Evolutionary conservation across 805 yeast species (phyloP), one percentile per base, ranked within the genome.

Genomic region (Candida sithepensis): DNA sequence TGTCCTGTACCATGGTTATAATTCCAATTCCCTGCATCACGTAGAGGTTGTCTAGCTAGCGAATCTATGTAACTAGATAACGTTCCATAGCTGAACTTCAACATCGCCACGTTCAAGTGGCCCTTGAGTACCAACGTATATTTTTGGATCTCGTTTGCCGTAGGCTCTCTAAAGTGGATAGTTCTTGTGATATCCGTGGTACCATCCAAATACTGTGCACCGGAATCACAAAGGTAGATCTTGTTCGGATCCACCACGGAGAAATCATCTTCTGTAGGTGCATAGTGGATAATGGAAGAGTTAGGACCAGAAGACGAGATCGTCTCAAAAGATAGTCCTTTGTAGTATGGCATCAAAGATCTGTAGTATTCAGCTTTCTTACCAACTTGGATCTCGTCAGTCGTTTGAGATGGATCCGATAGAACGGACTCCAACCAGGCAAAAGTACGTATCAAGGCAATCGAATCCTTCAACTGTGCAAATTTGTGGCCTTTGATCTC

Each of bases 1-100:
- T 94, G 99, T 2, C 98, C 97, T 0, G 98, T 89, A 9, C 99
- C 98, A 66, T 94, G 99, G 53, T 84, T 79, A 64, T 87, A 94
- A 63, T 88, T 94, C 42, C 88, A 71, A 18, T 34, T 34, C 0
- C 98, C 98, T 44, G 81, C 74, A 36, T 79, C 72, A 90, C 95
- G 87, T 50, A 94, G 69, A 44, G 79, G 84, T 65, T 85, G 90
- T 53, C 99, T 76, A 0, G 97, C 96, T 44, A 90, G 72, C 0
- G 81, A 71, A 61, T 94, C 99, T 30, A 94, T 78, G 59, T 80
- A 77, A 46, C 78, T 76, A 0, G 97, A 96, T 9, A 85, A 78
- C 1, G 88, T 78, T 4, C 85, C 84, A 45, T 78, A 81, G 3
- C 94, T 94, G 68, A 94, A 88, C 20, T 81, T 79, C 3, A 90